Evolutionary conservation across 768 basidiomycete species (phyloP), one percentile per base, ranked within the genome.

Genomic region (Phlebiopsis gigantea): DNA sequence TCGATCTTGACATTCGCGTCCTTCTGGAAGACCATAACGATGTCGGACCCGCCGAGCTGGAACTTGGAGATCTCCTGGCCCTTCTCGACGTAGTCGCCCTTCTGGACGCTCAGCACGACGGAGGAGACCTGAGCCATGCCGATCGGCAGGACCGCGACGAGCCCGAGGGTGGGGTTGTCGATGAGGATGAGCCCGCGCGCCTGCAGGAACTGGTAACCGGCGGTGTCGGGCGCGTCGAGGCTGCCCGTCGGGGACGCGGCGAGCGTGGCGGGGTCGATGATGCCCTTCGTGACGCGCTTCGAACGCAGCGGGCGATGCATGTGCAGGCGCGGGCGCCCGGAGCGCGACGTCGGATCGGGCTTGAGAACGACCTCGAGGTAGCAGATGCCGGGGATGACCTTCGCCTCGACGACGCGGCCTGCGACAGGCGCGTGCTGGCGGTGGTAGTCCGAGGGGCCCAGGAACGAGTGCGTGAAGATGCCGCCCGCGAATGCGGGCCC

Each of bases 111-210:
- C n/a, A 62, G 59, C 51, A 53, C 29, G 14, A 64, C 63, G 39
- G 61, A 62, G 47, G 63, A 64, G n/a, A 64, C 61, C 51, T 64
- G 63, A 25, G 63, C 63, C 63, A 64, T 64, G 21, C 63, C 63
- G 26, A 62, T 64, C 10, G 63, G 63, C 17, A 62, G 56, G 22
- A 64, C 61, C 14, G 63, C 63, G 46, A 64, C 63, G 61, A 61
- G 59, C n/a, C 63, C 63, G 55, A 62, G 26, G 1, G 34, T 50
- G 25, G 41, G 22, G 46, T 39, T 59, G 22, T 64, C 61, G 52
- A 64, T 64, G 29, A 64, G 50, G n/a, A 64, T 41, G 26, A 62
- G 42, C 14, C 47, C 63, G 39, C 63, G 61, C 4, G 63, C 57
- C 50, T 64, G 63, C 10, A 64, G 26, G 61, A 64, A 64, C 61